These are phyloP conservation scores for Pinus tabuliformis DNA, from an alignment of 75 land plant species.

Conservation along the genomic window DNA sequence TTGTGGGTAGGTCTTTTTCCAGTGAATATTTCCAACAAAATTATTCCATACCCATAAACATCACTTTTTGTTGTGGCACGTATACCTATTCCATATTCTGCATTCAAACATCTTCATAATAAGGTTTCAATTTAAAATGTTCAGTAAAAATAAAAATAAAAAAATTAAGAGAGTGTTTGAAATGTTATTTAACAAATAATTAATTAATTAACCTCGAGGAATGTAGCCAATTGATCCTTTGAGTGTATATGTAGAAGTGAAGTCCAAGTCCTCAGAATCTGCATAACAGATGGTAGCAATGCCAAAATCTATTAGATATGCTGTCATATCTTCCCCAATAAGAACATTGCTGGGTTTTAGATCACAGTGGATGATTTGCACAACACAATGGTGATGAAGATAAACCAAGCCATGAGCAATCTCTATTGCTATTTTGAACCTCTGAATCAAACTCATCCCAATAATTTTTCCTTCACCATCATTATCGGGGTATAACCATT, in stretches of 20 bases:
- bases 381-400: conserved; percentile 18
- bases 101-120: too few species aligned
- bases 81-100: too few species aligned
- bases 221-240: conserved; percentile 2
- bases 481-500: background rate
- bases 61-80: too few species aligned
- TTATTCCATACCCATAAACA: too few species aligned
- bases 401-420: conserved; percentile 14
- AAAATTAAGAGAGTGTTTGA: too few species aligned
- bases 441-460: background rate
- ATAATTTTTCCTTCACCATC: background rate
- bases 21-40: too few species aligned
- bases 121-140: too few species aligned
- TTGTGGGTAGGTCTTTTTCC: too few species aligned
- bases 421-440: conserved; percentile 9
- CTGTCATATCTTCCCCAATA: conserved; percentile 11
- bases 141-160: too few species aligned
- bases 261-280: background rate
- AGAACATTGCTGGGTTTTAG: conserved; percentile 30
- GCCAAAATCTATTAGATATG: conserved; percentile 20
- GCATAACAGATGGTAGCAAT: conserved; percentile 8
- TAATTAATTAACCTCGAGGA: background rate
- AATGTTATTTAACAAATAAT: too few species aligned
- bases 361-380: conserved; percentile 21
- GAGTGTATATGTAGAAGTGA: background rate